Evolutionary conservation across 1,284 basidiomycete genomes (phyloP).

Genomic region (Ganoderma lucidum): DNA sequence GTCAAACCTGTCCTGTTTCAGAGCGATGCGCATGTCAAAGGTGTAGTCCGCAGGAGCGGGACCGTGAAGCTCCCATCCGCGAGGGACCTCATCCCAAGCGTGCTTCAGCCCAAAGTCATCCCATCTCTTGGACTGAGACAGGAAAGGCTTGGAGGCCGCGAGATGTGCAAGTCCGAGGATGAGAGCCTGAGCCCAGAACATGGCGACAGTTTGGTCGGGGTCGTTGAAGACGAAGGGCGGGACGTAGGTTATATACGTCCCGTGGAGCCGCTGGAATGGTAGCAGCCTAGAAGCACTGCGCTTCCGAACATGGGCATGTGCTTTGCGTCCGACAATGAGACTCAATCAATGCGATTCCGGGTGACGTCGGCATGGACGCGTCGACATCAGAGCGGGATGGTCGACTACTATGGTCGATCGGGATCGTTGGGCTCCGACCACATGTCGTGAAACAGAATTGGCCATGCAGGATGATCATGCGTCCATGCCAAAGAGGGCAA

Average conservation of each 20-base stretch:
- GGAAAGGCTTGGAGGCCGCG: slow-evolving; percentile 35
- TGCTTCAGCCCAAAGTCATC: slow-evolving; percentile 64
- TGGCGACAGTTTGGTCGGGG: slow-evolving; percentile 25
- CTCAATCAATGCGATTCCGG: not conserved
- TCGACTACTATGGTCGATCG: not conserved
- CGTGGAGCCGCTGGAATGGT: not conserved
- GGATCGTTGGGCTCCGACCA: not conserved
- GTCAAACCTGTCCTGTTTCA: slow-evolving; percentile 61
- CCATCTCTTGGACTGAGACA: slow-evolving; percentile 50
- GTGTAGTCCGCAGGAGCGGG: slow-evolving; percentile 54
- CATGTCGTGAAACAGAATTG: not conserved
- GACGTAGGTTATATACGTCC: not conserved
- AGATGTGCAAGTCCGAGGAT: slow-evolving; percentile 34
- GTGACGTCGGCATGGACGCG: not conserved
- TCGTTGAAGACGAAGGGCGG: not conserved
- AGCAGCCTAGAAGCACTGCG: not conserved
- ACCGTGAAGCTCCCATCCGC: slow-evolving; percentile 58
- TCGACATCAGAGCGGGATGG: not conserved
- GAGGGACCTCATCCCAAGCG: slow-evolving; percentile 60
- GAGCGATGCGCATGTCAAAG: slow-evolving; percentile 60
- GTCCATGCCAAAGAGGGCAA: not conserved
- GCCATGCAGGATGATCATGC: not conserved
- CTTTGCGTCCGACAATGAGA: not conserved
- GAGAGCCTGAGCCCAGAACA: slow-evolving; percentile 34
- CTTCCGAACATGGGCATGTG: not conserved